Percentiles rank a stretch among this genome's conserved stretches.
phyloP scores from a whole-genome alignment of 352 stramenopile species.

The Pythium chondricola region DNA sequence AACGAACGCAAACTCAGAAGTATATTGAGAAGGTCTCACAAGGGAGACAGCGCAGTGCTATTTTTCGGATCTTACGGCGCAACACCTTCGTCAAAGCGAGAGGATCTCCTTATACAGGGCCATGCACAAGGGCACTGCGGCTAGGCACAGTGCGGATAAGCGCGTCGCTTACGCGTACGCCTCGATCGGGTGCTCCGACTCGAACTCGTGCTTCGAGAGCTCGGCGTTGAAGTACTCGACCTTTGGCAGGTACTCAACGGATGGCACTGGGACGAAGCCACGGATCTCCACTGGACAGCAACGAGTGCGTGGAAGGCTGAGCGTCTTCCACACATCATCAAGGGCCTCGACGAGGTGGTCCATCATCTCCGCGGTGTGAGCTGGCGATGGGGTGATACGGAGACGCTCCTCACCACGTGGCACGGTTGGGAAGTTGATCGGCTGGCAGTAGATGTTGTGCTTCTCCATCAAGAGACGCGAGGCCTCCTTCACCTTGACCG shows the following conservation, averaged over 20 bases:
- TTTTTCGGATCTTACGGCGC: too few relatives aligned
- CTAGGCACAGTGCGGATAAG: neutral
- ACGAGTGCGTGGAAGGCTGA: conserved; percentile 57
- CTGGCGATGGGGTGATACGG: conserved; percentile 78
- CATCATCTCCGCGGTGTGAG: conserved; percentile 87
- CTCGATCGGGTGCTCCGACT: conserved; percentile 29
- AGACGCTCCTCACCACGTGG: conserved; percentile 86
- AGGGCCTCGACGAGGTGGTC: conserved; percentile 76
- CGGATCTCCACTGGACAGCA: conserved; percentile 25
- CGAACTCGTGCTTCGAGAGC: conserved; percentile 35
- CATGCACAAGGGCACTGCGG: neutral
- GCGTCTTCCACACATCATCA: conserved; percentile 82
- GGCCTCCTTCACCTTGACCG: conserved; percentile 84
- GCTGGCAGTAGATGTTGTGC: conserved; percentile 89
- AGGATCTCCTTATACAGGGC: neutral
- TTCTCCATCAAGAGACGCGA: conserved; percentile 89
- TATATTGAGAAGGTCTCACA: too few relatives aligned
- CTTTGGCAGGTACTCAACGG: conserved; percentile 70
- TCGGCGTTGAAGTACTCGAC: conserved; percentile 73
- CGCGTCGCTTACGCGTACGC: conserved; percentile 26
- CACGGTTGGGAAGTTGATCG: conserved; percentile 91
- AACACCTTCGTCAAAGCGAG: too few relatives aligned
- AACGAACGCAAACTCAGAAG: too few relatives aligned
- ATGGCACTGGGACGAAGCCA: conserved; percentile 36
- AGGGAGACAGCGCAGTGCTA: too few relatives aligned